Evolutionary conservation across 805 yeast genomes (phyloP).

Genomic region (Blastobotrys attinorum): DNA sequence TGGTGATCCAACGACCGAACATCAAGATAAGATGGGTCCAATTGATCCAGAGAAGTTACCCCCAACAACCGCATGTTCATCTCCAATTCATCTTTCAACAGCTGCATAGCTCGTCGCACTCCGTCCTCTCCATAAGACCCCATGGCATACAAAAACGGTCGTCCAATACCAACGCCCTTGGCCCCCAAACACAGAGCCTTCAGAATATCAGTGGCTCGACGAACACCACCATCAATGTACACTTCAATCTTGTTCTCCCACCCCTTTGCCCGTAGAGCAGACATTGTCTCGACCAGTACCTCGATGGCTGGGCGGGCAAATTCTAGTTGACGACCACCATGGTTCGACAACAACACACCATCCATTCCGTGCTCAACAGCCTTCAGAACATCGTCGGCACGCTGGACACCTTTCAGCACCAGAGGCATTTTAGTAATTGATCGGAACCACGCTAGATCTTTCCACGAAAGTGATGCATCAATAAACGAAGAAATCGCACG

Average conservation of each 20-base stretch:
- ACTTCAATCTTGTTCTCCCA: constrained; percentile 46
- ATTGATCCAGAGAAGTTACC: constrained; percentile 50
- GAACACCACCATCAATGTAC: constrained; percentile 68
- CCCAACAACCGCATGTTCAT: constrained; percentile 80
- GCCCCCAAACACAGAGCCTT: constrained; percentile 76
- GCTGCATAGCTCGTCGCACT: constrained; percentile 53
- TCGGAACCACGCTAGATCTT: constrained; percentile 51
- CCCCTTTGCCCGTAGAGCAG: constrained; percentile 41
- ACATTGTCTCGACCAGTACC: constrained; percentile 59
- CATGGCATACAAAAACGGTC: constrained; percentile 72
- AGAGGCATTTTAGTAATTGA: constrained; percentile 55
- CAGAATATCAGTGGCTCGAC: constrained; percentile 69
- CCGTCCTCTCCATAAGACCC: constrained; percentile 76
- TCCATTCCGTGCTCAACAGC: constrained; percentile 67
- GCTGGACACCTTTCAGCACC: constrained; percentile 75
- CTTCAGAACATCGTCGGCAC: constrained; percentile 65
- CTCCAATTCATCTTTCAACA: constrained; percentile 61
- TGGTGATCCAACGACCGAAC: constrained; percentile 35
- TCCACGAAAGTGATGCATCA: constrained; percentile 60
- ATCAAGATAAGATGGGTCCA: constrained; percentile 58
- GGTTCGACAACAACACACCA: constrained; percentile 80
- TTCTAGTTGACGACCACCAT: constrained; percentile 87
- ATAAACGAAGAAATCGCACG: constrained; percentile 81
- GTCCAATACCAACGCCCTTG: constrained; percentile 64
- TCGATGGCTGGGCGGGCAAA: constrained; percentile 68